Percentiles rank a stretch among this genome's conserved stretches.
Evolutionary conservation across 1,139 yeast species (phyloP).

Genomic region (Sugiyamaella castrensis): DNA sequence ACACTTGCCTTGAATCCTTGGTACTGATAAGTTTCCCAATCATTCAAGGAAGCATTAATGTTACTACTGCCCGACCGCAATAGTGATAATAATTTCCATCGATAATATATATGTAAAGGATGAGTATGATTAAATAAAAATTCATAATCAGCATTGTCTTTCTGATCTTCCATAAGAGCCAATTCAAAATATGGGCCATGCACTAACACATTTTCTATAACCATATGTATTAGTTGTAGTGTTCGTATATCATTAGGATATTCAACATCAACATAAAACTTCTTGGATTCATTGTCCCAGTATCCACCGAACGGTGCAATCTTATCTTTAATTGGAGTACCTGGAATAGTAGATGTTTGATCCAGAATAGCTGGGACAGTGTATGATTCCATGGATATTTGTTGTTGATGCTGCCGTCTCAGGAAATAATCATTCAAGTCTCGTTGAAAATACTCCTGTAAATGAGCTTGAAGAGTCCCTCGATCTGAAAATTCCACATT

Average conservation of each 20-base stretch:
- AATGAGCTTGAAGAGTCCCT: slow-evolving; percentile 1
- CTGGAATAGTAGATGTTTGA: neutral
- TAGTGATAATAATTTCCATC: slow-evolving; percentile 26
- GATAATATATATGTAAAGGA: slow-evolving; percentile 26
- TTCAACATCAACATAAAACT: neutral
- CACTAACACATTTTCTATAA: slow-evolving; percentile 25
- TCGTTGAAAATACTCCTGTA: neutral
- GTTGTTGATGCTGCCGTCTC: too few relatives aligned
- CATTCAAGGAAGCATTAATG: slow-evolving; percentile 1
- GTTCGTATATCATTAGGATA: slow-evolving; percentile 15
- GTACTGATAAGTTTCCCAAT: slow-evolving; percentile 7
- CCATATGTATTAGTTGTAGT: slow-evolving; percentile 25
- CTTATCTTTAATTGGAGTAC: neutral
- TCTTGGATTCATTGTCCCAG: neutral
- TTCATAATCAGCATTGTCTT: slow-evolving; percentile 27
- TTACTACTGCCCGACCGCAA: slow-evolving; percentile 7
- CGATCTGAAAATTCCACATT: slow-evolving; percentile 17
- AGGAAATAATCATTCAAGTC: too few relatives aligned
- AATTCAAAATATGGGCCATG: slow-evolving; percentile 31
- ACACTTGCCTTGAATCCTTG: slow-evolving; percentile 8
- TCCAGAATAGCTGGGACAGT: neutral
- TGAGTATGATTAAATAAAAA: slow-evolving; percentile 26
- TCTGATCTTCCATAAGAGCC: slow-evolving; percentile 26
- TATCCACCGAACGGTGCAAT: neutral
- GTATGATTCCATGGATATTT: neutral